Evolutionary conservation across 1,284 basidiomycete species (phyloP).

Genomic region (Ceratobasidium theobromae): DNA sequence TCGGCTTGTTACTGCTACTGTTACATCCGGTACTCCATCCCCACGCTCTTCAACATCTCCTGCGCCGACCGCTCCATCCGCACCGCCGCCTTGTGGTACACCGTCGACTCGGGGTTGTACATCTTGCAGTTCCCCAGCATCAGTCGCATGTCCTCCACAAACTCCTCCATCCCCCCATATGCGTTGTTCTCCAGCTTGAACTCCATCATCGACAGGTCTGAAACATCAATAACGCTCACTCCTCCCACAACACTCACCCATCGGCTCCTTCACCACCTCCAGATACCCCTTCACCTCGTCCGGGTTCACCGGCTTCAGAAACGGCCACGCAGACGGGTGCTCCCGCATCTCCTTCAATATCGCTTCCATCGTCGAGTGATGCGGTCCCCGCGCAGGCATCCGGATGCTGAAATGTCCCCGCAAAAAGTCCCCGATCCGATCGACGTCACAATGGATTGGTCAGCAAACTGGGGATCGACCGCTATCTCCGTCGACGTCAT

Average conservation of each 20-base stretch:
- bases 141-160: conserved; percentile 78
- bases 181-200: conserved; percentile 83
- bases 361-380: conserved; percentile 73
- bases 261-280: conserved; percentile 86
- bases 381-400: conserved; percentile 56
- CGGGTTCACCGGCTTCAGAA: conserved; percentile 75
- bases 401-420: conserved; percentile 44
- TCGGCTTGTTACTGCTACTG: no score
- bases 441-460: no score
- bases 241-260: conserved; percentile 64
- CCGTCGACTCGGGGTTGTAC: conserved; percentile 85
- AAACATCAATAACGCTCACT: conserved; percentile 23
- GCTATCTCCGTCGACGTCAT: no score
- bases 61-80: conserved; percentile 65
- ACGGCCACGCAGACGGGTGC: conserved; percentile 87
- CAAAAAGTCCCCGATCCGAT: background rate
- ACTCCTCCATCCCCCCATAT: conserved; percentile 76
- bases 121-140: conserved; percentile 90
- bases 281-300: conserved; percentile 92
- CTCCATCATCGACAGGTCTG: conserved; percentile 91
- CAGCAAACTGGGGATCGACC: no score
- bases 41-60: conserved; percentile 38
- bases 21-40: background rate
- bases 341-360: conserved; percentile 81
- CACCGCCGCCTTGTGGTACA: conserved; percentile 85